Evolutionary conservation across 345 rosid genomes (phyloP), one percentile per base, ranked within the genome.

Genomic region (Toxicodendron radicans): DNA sequence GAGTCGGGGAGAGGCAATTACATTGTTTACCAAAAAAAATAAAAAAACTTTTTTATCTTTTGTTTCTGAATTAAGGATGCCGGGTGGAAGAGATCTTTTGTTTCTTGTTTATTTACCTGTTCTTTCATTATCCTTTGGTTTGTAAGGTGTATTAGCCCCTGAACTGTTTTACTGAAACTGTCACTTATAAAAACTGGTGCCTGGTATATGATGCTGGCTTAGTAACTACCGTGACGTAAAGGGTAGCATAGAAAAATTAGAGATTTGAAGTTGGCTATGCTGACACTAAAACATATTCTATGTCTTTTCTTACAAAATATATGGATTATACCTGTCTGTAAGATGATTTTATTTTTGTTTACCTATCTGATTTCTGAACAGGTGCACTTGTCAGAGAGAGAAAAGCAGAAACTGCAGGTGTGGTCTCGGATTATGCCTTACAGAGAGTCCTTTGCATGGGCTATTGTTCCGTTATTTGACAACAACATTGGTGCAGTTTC

Each of bases 401-500:
- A 95, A 81, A 91, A 86, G 87, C 99, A 91, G 89, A 93, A 91
- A 84, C 80, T 95, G 89, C 97, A 87, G 87, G 94, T 91, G 81
- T 95, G 98, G 99, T 90, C 98, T 74, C 93, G 98, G 76, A 88
- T 95, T 70, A 93, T 95, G 99, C 97, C 99, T 79, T 87, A 90
- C 86, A 84, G 94, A 72, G 98, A 95, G 84, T 87, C 99, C 81
- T 93, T 95, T 71, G 90, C 98, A 64, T 95, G 99, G 99, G 97
- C 98, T 63, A 86, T 95, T 77, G 93, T 95, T 87, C 98, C 99
- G 7, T 87, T 95, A 76, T 93, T 95, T 87, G 99, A 95, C 82
- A 95, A 87, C 83, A 91, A 74, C 84, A 80, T 85, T 71, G 88
- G 86, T 79, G 84, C 87, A 66, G 85, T 90, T 78, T 85, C 88